phyloP scores from a whole-genome alignment of 2,329 filamentous ascomycete genomes.

The Huntiella bhutanensis region DNA sequence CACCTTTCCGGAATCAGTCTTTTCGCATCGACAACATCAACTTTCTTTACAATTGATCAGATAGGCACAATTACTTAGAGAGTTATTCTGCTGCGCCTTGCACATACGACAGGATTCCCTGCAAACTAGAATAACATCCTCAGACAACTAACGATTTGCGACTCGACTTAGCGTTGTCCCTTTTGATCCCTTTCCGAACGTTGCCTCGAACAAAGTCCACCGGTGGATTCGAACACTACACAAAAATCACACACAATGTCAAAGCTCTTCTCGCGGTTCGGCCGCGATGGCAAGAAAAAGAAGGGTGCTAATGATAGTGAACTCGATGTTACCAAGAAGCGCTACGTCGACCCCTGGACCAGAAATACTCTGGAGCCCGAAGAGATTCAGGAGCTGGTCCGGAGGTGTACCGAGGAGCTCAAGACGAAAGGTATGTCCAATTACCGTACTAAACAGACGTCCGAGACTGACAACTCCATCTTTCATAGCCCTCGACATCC shows the following conservation, averaged over 20 bases:
- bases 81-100: no score
- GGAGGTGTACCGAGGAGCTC: constrained; percentile 72
- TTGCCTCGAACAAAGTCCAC: neutral
- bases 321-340: constrained; percentile 43
- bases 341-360: constrained; percentile 76
- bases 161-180: constrained; percentile 1
- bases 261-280: constrained; percentile 42
- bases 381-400: constrained; percentile 74
- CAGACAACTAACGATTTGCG: no score
- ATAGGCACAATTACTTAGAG: no score
- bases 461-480: neutral
- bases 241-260: constrained; percentile 26
- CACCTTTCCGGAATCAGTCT: no score
- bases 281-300: constrained; percentile 59
- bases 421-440: constrained; percentile 67
- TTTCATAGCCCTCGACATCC: constrained; percentile 57
- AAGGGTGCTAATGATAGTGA: constrained; percentile 31
- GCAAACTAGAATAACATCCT: no score
- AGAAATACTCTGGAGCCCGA: constrained; percentile 69
- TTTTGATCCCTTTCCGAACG: constrained; percentile 9
- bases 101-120: no score
- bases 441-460: neutral
- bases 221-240: no score
- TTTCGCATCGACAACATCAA: no score
- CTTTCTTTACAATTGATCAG: no score